Conservation (phyloP, 768 basidiomycete species). For the Lactarius sanguifluus region DNA sequence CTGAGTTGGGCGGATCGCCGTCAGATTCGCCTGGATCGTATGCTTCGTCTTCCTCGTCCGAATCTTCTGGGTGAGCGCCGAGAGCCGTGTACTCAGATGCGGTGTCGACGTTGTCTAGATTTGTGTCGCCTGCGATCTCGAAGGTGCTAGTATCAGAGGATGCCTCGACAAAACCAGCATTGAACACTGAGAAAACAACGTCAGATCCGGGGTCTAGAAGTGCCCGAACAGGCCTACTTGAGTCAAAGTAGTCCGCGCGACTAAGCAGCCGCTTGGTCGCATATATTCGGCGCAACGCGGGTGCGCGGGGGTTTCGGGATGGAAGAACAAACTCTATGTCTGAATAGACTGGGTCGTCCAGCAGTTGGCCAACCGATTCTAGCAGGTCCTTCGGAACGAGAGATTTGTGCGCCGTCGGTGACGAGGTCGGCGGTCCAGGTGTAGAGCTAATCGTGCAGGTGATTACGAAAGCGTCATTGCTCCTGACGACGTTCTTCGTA, state of each 20-base stretch:
- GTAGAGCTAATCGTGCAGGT: conserved; percentile 76
- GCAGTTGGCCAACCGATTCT: conserved; percentile 67
- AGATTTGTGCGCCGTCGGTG: conserved; percentile 46
- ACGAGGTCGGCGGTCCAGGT: conserved; percentile 49
- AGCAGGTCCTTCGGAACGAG: conserved; percentile 66
- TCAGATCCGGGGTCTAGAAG: background rate
- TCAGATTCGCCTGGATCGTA: conserved; percentile 33
- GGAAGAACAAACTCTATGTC: conserved; percentile 82
- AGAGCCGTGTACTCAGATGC: conserved; percentile 50
- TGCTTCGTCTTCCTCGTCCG: conserved; percentile 50
- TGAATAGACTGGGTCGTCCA: conserved; percentile 82
- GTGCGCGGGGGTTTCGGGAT: conserved; percentile 40
- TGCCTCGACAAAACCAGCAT: conserved; percentile 66
- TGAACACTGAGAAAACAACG: conserved; percentile 55
- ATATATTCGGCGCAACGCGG: conserved; percentile 51
- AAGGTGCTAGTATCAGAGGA: conserved; percentile 35
- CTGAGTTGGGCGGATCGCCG: conserved; percentile 25
- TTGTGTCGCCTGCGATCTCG: conserved; percentile 31
- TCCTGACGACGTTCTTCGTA: conserved; percentile 49
- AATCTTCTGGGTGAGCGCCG: conserved; percentile 45
- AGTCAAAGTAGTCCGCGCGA: conserved; percentile 75
- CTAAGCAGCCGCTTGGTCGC: conserved; percentile 67
- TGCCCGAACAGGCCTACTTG: conserved; percentile 41
- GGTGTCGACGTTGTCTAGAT: conserved; percentile 33
- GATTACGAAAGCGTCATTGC: conserved; percentile 70